Percentiles rank a stretch among this genome's conserved stretches.
phyloP scores from a whole-genome alignment of 2,329 filamentous ascomycete species.

The Trichophyton mentagrophytes region DNA sequence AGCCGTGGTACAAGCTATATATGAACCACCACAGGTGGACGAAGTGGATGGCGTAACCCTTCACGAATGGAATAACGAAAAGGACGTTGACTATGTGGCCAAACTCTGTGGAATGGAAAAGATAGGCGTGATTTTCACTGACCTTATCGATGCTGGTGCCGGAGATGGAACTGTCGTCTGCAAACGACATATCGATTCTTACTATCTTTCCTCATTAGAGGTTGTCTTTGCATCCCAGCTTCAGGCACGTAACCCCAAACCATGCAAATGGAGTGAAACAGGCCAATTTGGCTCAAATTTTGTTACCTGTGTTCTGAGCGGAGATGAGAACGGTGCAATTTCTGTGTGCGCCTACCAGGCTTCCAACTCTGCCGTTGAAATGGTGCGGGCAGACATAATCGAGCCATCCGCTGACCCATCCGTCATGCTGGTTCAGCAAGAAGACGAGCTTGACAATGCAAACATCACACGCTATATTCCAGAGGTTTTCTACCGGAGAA shows the following conservation, averaged over 20 bases:
- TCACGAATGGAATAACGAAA: slow-evolving; percentile 72
- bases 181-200: slow-evolving; percentile 91
- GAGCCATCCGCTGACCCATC: slow-evolving; percentile 88
- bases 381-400: slow-evolving; percentile 88
- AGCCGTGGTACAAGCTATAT: slow-evolving; percentile 91
- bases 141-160: slow-evolving; percentile 67
- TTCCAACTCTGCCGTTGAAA: slow-evolving; percentile 89
- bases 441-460: slow-evolving; percentile 66
- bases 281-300: slow-evolving; percentile 92
- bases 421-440: slow-evolving; percentile 86
- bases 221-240: slow-evolving; percentile 77
- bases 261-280: slow-evolving; percentile 94
- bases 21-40: slow-evolving; percentile 82
- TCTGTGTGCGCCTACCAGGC: slow-evolving; percentile 85
- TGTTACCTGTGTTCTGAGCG: slow-evolving; percentile 90
- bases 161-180: slow-evolving; percentile 81
- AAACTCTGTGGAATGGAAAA: slow-evolving; percentile 72
- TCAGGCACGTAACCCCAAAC: slow-evolving; percentile 76
- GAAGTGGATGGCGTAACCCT: slow-evolving; percentile 81
- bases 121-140: slow-evolving; percentile 89
- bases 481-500: slow-evolving; percentile 87
- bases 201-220: slow-evolving; percentile 85
- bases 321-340: slow-evolving; percentile 79
- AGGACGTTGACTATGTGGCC: slow-evolving; percentile 68
- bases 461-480: slow-evolving; percentile 79